These are phyloP conservation scores for Hysterium pulicare DNA, from an alignment of 2,329 filamentous ascomycete species.

Conservation along the genomic window DNA sequence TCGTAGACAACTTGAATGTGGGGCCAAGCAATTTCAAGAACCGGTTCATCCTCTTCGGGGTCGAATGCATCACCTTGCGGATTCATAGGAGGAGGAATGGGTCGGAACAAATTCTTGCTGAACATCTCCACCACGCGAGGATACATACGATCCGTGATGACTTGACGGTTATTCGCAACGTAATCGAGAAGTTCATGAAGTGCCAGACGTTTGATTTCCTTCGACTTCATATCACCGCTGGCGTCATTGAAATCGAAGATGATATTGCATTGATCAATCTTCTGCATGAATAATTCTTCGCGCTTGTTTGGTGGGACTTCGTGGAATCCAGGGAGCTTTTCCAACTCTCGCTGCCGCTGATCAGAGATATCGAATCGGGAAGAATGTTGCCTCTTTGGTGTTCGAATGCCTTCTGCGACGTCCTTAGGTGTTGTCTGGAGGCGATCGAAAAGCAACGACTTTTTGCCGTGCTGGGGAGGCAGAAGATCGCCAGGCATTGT, in stretches of 20 bases:
- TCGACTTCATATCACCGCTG: slow-evolving; percentile 98
- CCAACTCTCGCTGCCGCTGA: slow-evolving; percentile 80
- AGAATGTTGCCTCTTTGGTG: slow-evolving; percentile 93
- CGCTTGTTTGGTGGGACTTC: slow-evolving; percentile 92
- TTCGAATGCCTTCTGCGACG: slow-evolving; percentile 89
- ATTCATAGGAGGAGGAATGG: slow-evolving; percentile 94
- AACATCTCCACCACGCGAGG: slow-evolving; percentile 99
- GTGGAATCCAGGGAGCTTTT: slow-evolving; percentile 96
- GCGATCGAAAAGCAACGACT: slow-evolving; percentile 83
- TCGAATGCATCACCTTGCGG: slow-evolving; percentile 98
- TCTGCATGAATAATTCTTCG: slow-evolving; percentile 98
- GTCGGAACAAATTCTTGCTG: slow-evolving; percentile 94
- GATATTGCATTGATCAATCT: slow-evolving; percentile 99
- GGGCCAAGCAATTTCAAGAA: slow-evolving; percentile 96
- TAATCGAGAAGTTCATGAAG: slow-evolving; percentile 96
- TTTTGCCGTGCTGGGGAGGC: slow-evolving; percentile 85
- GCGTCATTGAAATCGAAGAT: slow-evolving; percentile 99
- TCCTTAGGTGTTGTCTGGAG: slow-evolving; percentile 94
- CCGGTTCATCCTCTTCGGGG: slow-evolving; percentile 96
- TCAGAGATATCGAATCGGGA: slow-evolving; percentile 97
- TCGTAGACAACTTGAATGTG: slow-evolving; percentile 99
- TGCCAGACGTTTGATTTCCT: slow-evolving; percentile 96
- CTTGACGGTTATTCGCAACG: slow-evolving; percentile 95
- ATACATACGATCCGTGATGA: slow-evolving; percentile 99
- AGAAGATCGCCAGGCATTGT: slow-evolving; percentile 98